These are phyloP conservation scores for Stephania yunnanensis DNA, from an alignment of 164 flowering plant genomes.

Conservation along the genomic window DNA sequence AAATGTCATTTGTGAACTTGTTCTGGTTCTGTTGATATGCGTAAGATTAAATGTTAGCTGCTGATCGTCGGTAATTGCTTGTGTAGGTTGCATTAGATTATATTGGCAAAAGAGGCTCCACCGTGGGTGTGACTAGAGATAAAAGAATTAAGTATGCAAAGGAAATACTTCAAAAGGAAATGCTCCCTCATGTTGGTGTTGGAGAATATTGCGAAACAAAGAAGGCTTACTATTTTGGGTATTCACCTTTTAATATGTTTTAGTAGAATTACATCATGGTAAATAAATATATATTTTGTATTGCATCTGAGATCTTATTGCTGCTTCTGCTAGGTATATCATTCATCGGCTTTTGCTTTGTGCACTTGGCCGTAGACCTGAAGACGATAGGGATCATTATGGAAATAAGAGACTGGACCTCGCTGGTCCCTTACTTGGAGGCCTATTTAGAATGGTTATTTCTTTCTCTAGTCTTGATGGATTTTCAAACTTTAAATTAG, in stretches of 20 bases:
- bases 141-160: slow-evolving; percentile 98
- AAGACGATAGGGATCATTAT: slow-evolving; percentile 98
- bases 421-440: slow-evolving; percentile 97
- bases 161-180: slow-evolving; percentile 95
- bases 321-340: slow-evolving; percentile 52
- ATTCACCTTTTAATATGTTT: slow-evolving; percentile 3
- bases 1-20: background rate
- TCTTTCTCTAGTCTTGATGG: slow-evolving; percentile 1
- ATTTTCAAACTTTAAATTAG: background rate
- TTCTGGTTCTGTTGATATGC: background rate
- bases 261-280: slow-evolving; percentile 2
- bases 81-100: slow-evolving; percentile 90
- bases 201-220: slow-evolving; percentile 97
- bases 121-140: slow-evolving; percentile 93
- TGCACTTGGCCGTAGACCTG: slow-evolving; percentile 93
- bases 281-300: background rate
- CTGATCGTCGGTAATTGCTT: slow-evolving; percentile 2
- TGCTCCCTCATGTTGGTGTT: slow-evolving; percentile 98
- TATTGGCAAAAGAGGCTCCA: slow-evolving; percentile 94
- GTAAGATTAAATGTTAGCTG: background rate
- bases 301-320: background rate
- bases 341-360: slow-evolving; percentile 89
- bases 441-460: slow-evolving; percentile 87
- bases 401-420: slow-evolving; percentile 98
- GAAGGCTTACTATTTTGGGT: slow-evolving; percentile 98